Base-by-base conservation (phyloP, 2,329 filamentous ascomycete genomes). In the Madurella mycetomatis region DNA sequence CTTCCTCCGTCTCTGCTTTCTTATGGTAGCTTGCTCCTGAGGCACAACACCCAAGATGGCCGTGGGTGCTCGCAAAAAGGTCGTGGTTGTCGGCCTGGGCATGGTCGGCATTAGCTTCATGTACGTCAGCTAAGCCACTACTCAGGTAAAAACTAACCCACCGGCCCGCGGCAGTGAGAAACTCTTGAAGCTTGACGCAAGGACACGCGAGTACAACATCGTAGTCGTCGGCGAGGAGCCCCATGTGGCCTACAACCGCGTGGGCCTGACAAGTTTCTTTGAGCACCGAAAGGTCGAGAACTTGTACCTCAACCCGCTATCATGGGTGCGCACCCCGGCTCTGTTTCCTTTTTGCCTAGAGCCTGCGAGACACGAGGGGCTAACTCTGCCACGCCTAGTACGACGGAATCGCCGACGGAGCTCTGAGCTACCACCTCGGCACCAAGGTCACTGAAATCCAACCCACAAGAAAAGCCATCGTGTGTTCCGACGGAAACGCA, bases 61-160 rank as follows among this genome's bases (percentile, higher is more conserved):
- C 30, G 58, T 51, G 25, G 49, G 43, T n/a, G 56, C 72, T 56
- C 74, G 82, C 58, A 90, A 88, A 69, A 84, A 79, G 66, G 73
- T 95, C 37, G 90, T 95, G 2, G 84, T 95, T 39, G 89, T 95
- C 40, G 91, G 91, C 9, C 72, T 96, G 71, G 91, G 91, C 2
- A 96, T 96, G 92, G 91, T 96, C 43, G 90, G 87, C 40, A 87
- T 94, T 62, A 85, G 88, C 41, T 92, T 95, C 69, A 90, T 95
- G 88, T 92, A 73, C 78, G 86, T 77, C 9, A 1, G 4, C 1
- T 12, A 9, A 19, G 25, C 13, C 34, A 11, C 34, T 37, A 5
- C 34, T 15, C 11, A 9, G 32, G 18, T 15, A 13, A 49, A 15
- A 16, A 13, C 51, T 57, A 17, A 55, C 49, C 9, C 16, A 13